These are phyloP conservation scores for Clitopilus hobsonii DNA, from an alignment of 768 basidiomycete genomes.

Conservation along the genomic window DNA sequence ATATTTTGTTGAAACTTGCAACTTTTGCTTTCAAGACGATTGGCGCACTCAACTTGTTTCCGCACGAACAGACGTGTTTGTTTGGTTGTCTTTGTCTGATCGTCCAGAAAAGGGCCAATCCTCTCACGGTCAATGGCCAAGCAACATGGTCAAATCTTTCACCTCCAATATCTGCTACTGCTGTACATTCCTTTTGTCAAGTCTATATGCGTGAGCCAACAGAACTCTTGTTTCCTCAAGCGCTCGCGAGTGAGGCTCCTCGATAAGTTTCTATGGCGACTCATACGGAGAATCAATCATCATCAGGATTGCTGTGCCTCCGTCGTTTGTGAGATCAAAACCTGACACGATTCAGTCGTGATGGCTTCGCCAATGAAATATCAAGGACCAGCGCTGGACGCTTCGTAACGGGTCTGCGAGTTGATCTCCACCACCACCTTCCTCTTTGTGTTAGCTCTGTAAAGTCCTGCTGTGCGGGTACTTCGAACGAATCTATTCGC, in stretches of 20 bases:
- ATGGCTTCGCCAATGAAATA: background rate
- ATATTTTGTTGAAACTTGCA: no score
- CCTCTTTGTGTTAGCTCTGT: conserved; percentile 6
- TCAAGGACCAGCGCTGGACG: background rate
- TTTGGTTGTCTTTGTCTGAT: no score
- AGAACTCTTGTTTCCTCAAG: no score
- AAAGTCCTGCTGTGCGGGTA: conserved; percentile 20
- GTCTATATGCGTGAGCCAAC: no score
- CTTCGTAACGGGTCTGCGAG: conserved; percentile 9
- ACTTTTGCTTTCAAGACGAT: no score
- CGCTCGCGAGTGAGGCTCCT: background rate
- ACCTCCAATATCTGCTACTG: no score
- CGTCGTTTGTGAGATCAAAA: background rate
- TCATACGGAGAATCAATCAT: background rate
- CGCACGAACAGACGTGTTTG: no score
- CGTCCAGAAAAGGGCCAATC: no score
- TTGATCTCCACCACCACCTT: conserved; percentile 16
- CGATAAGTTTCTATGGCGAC: background rate
- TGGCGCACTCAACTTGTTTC: no score
- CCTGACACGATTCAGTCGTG: background rate
- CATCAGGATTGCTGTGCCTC: conserved; percentile 1
- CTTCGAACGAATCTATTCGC: conserved; percentile 10
- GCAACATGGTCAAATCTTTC: background rate
- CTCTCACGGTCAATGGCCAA: background rate
- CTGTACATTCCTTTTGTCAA: no score